Evolutionary conservation across 2,329 filamentous ascomycete genomes (phyloP).

Genomic region (Calonectria crousiana): DNA sequence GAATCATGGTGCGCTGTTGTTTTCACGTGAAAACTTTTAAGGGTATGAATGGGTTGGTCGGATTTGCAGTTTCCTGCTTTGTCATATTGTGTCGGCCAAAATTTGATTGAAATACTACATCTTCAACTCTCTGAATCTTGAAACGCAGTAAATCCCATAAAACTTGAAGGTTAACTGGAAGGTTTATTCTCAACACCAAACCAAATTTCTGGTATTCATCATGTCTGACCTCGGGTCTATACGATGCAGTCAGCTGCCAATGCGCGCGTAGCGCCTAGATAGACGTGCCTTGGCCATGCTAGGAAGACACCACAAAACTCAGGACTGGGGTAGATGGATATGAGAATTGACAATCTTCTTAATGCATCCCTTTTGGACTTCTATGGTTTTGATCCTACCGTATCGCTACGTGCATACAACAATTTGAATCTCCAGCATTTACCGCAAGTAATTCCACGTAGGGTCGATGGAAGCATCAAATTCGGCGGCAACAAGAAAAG

Average conservation of each 20-base stretch:
- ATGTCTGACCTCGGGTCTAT: not conserved
- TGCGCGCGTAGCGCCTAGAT: too few relatives aligned
- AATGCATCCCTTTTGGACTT: too few relatives aligned
- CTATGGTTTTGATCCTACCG: too few relatives aligned
- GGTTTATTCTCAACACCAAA: not conserved
- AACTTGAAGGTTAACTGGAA: not conserved
- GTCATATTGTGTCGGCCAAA: not conserved
- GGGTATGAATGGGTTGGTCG: not conserved
- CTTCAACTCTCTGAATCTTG: not conserved
- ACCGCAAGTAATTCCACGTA: constrained; percentile 46
- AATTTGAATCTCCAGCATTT: not conserved
- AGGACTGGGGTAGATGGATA: too few relatives aligned
- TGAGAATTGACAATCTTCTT: too few relatives aligned
- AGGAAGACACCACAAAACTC: too few relatives aligned
- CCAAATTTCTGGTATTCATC: not conserved
- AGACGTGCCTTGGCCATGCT: too few relatives aligned
- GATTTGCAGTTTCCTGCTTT: not conserved
- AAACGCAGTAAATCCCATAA: not conserved
- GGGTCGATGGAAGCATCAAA: constrained; percentile 49
- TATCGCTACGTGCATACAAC: not conserved
- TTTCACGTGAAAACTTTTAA: not conserved
- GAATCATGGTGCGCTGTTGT: not conserved
- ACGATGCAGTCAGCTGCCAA: too few relatives aligned
- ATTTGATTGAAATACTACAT: not conserved
- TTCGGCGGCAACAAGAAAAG: constrained; percentile 47